phyloP scores from a whole-genome alignment of 495 filamentous ascomycete genomes.

The Podospora didyma region DNA sequence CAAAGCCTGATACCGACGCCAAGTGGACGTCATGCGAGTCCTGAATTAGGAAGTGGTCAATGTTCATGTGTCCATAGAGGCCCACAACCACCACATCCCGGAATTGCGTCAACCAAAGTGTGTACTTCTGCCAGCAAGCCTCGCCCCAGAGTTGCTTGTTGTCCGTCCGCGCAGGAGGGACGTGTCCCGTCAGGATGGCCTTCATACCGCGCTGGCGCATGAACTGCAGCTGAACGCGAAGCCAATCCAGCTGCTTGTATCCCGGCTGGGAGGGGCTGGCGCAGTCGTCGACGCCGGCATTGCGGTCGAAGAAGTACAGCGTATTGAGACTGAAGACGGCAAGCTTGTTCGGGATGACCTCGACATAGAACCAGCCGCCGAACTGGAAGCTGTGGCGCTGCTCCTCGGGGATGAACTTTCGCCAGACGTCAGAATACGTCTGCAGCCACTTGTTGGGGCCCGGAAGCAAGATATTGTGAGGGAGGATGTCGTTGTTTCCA shows the following conservation, averaged over 20 bases:
- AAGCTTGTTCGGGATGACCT: slow-evolving; percentile 82
- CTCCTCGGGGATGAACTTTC: slow-evolving; percentile 82
- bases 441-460: slow-evolving; percentile 85
- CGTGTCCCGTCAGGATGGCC: slow-evolving; percentile 90
- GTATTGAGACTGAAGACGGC: slow-evolving; percentile 96
- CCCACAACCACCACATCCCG: slow-evolving; percentile 80
- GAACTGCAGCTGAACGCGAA: slow-evolving; percentile 84
- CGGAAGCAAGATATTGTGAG: slow-evolving; percentile 85
- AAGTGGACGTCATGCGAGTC: slow-evolving; percentile 73
- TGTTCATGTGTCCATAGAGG: slow-evolving; percentile 95
- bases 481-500: slow-evolving; percentile 96
- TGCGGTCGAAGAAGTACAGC: slow-evolving; percentile 90
- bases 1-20: slow-evolving; percentile 40
- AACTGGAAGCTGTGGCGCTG: slow-evolving; percentile 88
- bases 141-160: slow-evolving; percentile 84
- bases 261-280: slow-evolving; percentile 72
- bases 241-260: slow-evolving; percentile 93
- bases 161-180: slow-evolving; percentile 80
- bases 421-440: slow-evolving; percentile 71
- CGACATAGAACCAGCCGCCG: slow-evolving; percentile 90
- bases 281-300: slow-evolving; percentile 90
- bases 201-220: slow-evolving; percentile 85
- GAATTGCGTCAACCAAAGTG: slow-evolving; percentile 82
- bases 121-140: slow-evolving; percentile 97
- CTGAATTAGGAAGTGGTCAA: slow-evolving; percentile 94